Conservation (phyloP, 345 rosid genomes). For the Zanthoxylum bungeanum region DNA sequence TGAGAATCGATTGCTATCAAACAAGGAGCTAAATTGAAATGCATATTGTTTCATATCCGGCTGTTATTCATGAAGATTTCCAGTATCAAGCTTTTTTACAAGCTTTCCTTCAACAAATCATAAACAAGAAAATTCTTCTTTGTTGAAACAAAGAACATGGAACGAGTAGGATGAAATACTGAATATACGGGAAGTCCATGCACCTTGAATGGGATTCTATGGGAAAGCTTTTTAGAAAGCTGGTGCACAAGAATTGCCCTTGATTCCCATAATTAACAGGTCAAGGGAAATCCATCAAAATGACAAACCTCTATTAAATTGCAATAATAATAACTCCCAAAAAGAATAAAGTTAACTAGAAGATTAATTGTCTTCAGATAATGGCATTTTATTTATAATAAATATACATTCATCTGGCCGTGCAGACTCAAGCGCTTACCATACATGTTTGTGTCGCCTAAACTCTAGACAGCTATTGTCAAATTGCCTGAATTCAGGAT, state of each 20-base stretch:
- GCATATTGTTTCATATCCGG: background rate
- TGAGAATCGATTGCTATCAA: background rate
- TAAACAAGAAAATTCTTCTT: slow-evolving; percentile 81
- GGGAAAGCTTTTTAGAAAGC: slow-evolving; percentile 62
- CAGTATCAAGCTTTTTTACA: slow-evolving; percentile 82
- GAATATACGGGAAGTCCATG: slow-evolving; percentile 83
- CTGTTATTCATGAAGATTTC: slow-evolving; percentile 13
- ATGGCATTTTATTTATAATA: too few relatives aligned
- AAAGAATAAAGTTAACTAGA: background rate
- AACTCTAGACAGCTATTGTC: background rate
- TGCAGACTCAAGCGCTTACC: background rate
- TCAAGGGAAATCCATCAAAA: slow-evolving; percentile 38
- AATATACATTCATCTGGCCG: background rate
- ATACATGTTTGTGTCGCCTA: background rate
- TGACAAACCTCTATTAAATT: background rate
- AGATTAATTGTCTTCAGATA: too few relatives aligned
- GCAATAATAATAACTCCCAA: background rate
- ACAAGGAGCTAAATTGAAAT: background rate
- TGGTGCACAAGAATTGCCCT: slow-evolving; percentile 73
- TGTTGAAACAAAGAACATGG: slow-evolving; percentile 68
- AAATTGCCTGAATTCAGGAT: background rate
- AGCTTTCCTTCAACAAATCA: slow-evolving; percentile 61
- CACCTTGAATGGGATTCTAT: slow-evolving; percentile 68
- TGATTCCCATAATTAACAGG: slow-evolving; percentile 58
- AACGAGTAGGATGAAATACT: slow-evolving; percentile 78